Evolutionary conservation across 768 basidiomycete genomes (phyloP).

Genomic region (Boletus barrowsii): DNA sequence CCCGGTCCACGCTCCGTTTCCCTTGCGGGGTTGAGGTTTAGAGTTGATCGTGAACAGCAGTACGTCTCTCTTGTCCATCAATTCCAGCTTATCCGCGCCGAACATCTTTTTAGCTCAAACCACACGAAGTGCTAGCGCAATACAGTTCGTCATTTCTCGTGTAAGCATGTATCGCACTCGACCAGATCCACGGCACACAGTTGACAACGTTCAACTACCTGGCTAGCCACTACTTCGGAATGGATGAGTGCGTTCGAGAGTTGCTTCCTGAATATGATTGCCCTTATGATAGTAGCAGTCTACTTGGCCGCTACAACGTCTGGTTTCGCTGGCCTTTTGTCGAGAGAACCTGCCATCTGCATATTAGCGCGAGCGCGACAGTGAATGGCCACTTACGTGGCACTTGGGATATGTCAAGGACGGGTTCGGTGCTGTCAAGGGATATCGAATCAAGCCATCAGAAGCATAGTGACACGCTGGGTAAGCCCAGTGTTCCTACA

Average conservation of each 20-base stretch:
- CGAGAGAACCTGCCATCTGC: conserved; percentile 55
- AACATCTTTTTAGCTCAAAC: conserved; percentile 39
- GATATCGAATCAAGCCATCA: conserved; percentile 51
- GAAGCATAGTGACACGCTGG: conserved; percentile 58
- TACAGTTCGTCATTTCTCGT: conserved; percentile 38
- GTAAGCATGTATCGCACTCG: neutral
- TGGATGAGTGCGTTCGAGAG: conserved; percentile 55
- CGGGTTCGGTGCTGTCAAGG: conserved; percentile 61
- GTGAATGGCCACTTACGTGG: conserved; percentile 52
- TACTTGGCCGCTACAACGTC: conserved; percentile 59
- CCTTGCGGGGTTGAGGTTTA: conserved; percentile 57
- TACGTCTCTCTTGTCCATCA: conserved; percentile 33
- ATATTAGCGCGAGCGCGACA: conserved; percentile 56
- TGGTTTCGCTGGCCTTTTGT: conserved; percentile 40
- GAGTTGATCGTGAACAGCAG: conserved; percentile 48
- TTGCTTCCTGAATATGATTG: conserved; percentile 69
- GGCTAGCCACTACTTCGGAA: conserved; percentile 62
- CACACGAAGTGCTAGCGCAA: conserved; percentile 62
- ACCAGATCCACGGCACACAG: conserved; percentile 26
- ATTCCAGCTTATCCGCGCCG: neutral
- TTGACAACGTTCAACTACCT: conserved; percentile 58
- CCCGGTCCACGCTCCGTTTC: conserved; percentile 63
- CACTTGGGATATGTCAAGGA: conserved; percentile 52
- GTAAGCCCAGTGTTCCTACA: conserved; percentile 32
- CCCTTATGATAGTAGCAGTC: conserved; percentile 55